Base-by-base conservation (phyloP, 257 asterid species). In the Rehmannia glutinosa region DNA sequence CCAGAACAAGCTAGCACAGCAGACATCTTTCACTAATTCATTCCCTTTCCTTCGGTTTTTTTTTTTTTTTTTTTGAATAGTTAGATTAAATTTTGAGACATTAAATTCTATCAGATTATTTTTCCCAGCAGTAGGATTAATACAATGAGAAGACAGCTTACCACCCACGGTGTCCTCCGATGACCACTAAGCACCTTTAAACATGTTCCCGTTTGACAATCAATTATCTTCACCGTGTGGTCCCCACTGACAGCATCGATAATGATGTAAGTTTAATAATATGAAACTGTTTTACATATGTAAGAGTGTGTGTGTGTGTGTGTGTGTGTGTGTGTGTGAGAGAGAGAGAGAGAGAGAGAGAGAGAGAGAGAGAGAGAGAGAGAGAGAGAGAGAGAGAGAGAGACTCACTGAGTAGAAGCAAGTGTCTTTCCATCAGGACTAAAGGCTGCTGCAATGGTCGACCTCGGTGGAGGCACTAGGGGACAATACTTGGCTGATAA, bases 91-190 rank as follows among this genome's bases (percentile, higher is more conserved):
- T 43, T 41, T 60, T 4, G 35, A 67, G 32, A 52, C 62, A 56
- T 28, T 43, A 4, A 30, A 38, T 42, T 6, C 16, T 42, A 16
- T 56, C 17, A 8, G 69, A 52, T 52, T 9, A 19, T n/a, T 30
- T 45, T n/a, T 54, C n/a, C 58, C 55, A 49, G 25, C 43, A 41
- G 58, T 15, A 8, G 4, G 16, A 56, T 17, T 1, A 64, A 59
- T 28, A 39, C 1, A 68, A 56, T 25, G 15, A 62, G 71, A 78
- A 78, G 77, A 72, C 45, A 73, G 70, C 87, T 84, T 82, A 93
- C 98, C 97, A 90, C 98, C 98, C 98, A 93, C 60, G 98, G 98
- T 45, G 98, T 93, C 80, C 98, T 86, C 65, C 97, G 91, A 81
- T 93, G 98, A 71, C 98, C 98, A 68, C 88, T 93, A 75, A 93